Percentiles rank a stretch among this genome's conserved stretches.
phyloP scores from a whole-genome alignment of 768 basidiomycete genomes.

The Collybia nuda region DNA sequence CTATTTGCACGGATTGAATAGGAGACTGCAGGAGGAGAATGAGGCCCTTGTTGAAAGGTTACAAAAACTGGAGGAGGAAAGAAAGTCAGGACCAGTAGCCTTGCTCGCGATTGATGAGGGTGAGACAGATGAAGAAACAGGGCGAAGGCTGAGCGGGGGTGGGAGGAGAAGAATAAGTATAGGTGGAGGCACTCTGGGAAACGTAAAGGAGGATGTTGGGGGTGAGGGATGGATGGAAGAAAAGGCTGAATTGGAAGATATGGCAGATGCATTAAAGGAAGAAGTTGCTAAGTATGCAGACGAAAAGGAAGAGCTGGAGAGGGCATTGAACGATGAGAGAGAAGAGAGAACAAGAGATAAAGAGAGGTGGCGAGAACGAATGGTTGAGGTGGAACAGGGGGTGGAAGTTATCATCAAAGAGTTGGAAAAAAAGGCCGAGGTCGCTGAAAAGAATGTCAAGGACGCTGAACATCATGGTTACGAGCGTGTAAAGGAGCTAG shows the following conservation, averaged over 20 bases:
- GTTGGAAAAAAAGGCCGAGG: slow-evolving; percentile 54
- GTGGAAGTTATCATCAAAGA: slow-evolving; percentile 67
- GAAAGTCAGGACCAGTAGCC: slow-evolving; percentile 22
- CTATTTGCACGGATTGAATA: slow-evolving; percentile 85
- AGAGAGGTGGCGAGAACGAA: slow-evolving; percentile 67
- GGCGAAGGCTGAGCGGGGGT: slow-evolving; percentile 35
- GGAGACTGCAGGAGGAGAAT: slow-evolving; percentile 84
- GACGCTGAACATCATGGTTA: slow-evolving; percentile 37
- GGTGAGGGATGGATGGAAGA: slow-evolving; percentile 75
- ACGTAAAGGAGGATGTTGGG: slow-evolving; percentile 61
- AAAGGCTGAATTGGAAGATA: slow-evolving; percentile 56
- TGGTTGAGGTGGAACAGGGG: slow-evolving; percentile 69
- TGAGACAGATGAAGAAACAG: slow-evolving; percentile 23
- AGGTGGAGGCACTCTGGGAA: slow-evolving; percentile 50
- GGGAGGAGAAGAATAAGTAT: slow-evolving; percentile 52
- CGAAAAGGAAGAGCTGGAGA: slow-evolving; percentile 46
- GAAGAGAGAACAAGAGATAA: slow-evolving; percentile 64
- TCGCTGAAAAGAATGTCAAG: slow-evolving; percentile 47
- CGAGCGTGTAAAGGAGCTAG: slow-evolving; percentile 41
- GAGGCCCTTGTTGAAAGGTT: slow-evolving; percentile 59
- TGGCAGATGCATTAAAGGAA: slow-evolving; percentile 47
- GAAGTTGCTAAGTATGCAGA: slow-evolving; percentile 43
- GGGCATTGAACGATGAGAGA: slow-evolving; percentile 52
- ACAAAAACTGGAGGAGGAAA: slow-evolving; percentile 52
- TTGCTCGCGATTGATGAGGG: slow-evolving; percentile 22